Conservation (phyloP, 2,329 filamentous ascomycete genomes). For the Dryadomyces quercus-mongolicae region DNA sequence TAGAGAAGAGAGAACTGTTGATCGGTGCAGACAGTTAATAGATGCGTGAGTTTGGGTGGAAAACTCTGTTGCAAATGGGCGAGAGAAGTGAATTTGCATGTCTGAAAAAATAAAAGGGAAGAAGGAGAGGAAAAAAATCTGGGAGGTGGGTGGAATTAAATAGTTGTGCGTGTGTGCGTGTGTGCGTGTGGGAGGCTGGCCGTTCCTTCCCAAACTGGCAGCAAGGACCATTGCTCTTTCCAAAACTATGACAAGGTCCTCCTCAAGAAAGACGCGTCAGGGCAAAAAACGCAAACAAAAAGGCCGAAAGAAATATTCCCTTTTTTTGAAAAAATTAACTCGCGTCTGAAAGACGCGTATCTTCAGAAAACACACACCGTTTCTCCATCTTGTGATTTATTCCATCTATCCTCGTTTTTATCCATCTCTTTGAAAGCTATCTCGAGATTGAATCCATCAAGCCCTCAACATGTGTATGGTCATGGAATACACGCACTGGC, state of each 20-base stretch:
- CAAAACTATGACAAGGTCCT: too few species aligned
- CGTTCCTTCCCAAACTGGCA: not conserved
- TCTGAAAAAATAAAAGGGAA: not conserved
- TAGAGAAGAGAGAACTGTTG: not conserved
- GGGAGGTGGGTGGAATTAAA: not conserved
- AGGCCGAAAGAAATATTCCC: not conserved
- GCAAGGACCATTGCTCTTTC: not conserved
- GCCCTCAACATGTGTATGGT: conserved; percentile 4
- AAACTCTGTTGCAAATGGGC: too few species aligned
- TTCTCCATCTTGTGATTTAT: not conserved
- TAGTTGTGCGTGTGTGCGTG: not conserved
- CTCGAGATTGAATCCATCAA: too few species aligned
- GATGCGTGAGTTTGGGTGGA: too few species aligned
- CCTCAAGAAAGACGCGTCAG: not conserved
- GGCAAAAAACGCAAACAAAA: not conserved
- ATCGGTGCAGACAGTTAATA: too few species aligned
- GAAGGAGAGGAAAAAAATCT: not conserved
- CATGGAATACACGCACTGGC: conserved; percentile 3
- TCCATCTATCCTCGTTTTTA: not conserved
- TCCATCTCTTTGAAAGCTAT: not conserved
- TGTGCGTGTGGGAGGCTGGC: not conserved
- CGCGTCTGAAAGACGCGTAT: not conserved
- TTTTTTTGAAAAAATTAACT: not conserved
- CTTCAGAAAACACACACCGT: too few species aligned
- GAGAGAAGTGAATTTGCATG: too few species aligned